A percentile compares a stretch with the other conserved stretches of the same genome.
Conservation (phyloP, 1,284 basidiomycete genomes). For the Cutaneotrichosporon mucoides region DNA sequence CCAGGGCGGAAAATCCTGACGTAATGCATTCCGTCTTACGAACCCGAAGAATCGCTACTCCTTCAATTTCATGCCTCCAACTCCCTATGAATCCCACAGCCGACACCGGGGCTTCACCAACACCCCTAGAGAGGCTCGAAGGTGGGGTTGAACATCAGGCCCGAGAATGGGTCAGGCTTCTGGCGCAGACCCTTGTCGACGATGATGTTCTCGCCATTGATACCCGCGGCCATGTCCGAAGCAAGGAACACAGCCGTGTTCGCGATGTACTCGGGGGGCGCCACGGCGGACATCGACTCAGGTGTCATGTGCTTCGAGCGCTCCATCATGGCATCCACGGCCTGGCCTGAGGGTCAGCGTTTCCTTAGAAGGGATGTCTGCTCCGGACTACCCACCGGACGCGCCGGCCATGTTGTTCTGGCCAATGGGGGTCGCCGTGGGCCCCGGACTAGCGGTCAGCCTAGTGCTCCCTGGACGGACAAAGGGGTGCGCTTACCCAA, state of each 20-base stretch:
- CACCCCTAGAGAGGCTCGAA: conserved; percentile 8
- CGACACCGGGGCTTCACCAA: no score
- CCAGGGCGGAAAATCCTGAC: no score
- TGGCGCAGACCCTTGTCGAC: conserved; percentile 14
- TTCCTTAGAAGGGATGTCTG: no score
- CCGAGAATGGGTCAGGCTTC: conserved; percentile 5
- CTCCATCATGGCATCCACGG: not conserved
- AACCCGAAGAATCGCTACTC: no score
- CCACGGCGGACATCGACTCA: conserved; percentile 3
- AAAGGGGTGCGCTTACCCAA: not conserved
- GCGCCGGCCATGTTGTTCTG: conserved; percentile 10
- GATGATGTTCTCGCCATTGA: conserved; percentile 18
- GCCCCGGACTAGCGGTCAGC: conserved; percentile 4
- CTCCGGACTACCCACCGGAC: conserved; percentile 6
- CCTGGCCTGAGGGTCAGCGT: not conserved
- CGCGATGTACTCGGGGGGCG: conserved; percentile 10
- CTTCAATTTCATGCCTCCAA: no score
- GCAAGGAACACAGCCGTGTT: conserved; percentile 16
- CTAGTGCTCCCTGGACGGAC: no score
- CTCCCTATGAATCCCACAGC: no score
- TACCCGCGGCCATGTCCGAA: conserved; percentile 5
- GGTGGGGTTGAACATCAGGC: conserved; percentile 5
- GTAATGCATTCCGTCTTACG: no score
- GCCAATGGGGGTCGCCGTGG: conserved; percentile 8
- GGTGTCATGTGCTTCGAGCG: not conserved